Evolutionary conservation across 257 asterid genomes (phyloP), one percentile per base, ranked within the genome.

Genomic region (Misopates orontium): DNA sequence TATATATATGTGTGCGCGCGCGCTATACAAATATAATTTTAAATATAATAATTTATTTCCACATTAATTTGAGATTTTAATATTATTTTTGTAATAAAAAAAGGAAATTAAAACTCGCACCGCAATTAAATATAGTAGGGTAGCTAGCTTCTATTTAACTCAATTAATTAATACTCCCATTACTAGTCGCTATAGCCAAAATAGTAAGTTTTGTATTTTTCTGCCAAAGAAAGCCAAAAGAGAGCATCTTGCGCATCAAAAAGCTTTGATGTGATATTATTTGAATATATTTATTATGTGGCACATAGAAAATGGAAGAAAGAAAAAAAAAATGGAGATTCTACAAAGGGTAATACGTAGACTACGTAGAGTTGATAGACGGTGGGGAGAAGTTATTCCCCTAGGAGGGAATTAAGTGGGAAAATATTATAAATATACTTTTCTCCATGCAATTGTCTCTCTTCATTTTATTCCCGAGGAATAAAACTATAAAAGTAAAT

Each of bases 341-440:
- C 5, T 54, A 4, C 10, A 11, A 5, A n/a, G 28, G 60, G 63
- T 3, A 45, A 3, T 68, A 49, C 31, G 61, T 50, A 19, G 10
- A 56, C 19, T 66, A 22, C 10, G 21, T 32, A 13, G 17, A 1
- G 32, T 62, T 20, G 56, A 64, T 8, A 22, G 52, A 76, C 77
- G 74, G 82, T 67, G 50, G 84, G 69, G 54, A 48, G 56, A 48
- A 44, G 61, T 63, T 73, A 71, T 75, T 75, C 81, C 56, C 41
- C 47, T 48, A 57, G 15, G 72, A 51, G 23, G 25, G 73, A 47
- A 60, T 71, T 57, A 68, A 73, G 70, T 73, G 66, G 71, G 76
- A 56, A 68, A 22, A 47, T 45, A 49, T 15, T 52, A 31, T 40
- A 20, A 28, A 39, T n/a, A 44, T 62, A 32, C 52, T 67, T 66